A percentile compares a stretch with the other conserved stretches of the same genome.
Evolutionary conservation across 306 rosid genomes (phyloP).

Genomic region (Alnus rubra): DNA sequence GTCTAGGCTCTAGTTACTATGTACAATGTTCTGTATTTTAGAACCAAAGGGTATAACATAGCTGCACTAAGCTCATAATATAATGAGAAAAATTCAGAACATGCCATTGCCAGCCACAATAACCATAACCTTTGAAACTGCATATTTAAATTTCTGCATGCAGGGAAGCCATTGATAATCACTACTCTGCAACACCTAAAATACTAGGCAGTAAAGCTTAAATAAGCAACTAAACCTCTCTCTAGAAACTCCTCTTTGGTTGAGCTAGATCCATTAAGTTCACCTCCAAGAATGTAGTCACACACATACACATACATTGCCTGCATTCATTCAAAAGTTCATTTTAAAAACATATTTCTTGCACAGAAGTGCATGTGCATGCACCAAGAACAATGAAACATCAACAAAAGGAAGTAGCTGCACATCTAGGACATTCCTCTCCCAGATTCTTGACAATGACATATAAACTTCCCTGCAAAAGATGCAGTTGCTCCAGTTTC

Average conservation of each 20-base stretch:
- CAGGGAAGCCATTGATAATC: constrained; percentile 20
- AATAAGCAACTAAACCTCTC: constrained; percentile 44
- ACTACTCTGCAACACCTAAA: constrained; percentile 19
- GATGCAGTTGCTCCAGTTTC: constrained; percentile 97
- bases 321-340: constrained; percentile 44
- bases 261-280: constrained; percentile 88
- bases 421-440: constrained; percentile 60
- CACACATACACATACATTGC: constrained; percentile 88
- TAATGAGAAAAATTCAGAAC: not conserved
- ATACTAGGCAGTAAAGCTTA: not conserved
- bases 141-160: constrained; percentile 91
- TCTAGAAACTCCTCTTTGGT: constrained; percentile 81
- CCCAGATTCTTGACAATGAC: constrained; percentile 81
- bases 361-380: not conserved
- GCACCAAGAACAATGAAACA: not conserved
- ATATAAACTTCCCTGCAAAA: constrained; percentile 89
- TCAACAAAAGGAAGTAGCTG: constrained; percentile 20
- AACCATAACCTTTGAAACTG: constrained; percentile 47
- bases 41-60: not conserved
- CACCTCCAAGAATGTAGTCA: constrained; percentile 88
- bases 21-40: not conserved
- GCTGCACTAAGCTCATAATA: not conserved
- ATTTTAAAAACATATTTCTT: not conserved
- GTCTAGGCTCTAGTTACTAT: not conserved
- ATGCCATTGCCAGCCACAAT: not conserved